These are phyloP conservation scores for Populus simonii DNA, from an alignment of 345 rosid genomes.

Conservation along the genomic window DNA sequence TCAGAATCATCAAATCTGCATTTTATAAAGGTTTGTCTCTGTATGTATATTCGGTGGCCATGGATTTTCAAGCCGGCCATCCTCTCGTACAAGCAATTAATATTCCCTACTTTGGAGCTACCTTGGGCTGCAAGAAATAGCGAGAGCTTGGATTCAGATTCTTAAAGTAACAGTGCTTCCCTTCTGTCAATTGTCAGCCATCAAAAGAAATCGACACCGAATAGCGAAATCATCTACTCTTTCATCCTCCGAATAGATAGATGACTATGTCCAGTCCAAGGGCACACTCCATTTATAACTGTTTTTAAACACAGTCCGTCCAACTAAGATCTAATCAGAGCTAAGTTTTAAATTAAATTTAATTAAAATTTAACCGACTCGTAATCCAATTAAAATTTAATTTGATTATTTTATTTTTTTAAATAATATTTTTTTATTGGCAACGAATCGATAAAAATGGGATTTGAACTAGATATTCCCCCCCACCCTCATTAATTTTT, in stretches of 20 bases:
- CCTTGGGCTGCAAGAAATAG: not conserved
- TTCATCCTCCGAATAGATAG: not conserved
- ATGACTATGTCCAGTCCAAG: not conserved
- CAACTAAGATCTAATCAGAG: no score
- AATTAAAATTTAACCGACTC: no score
- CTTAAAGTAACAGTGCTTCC: not conserved
- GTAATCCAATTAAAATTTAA: no score
- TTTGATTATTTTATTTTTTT: no score
- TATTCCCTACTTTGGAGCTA: not conserved
- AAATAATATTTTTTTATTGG: no score
- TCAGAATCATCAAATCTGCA: no score
- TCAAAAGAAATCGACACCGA: not conserved
- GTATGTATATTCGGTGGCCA: not conserved
- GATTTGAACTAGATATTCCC: no score
- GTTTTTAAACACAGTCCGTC: no score
- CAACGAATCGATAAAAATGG: no score
- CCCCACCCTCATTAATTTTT: no score
- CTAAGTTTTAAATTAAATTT: no score
- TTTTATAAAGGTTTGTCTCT: not conserved
- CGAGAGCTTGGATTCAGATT: not conserved
- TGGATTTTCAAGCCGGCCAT: not conserved
- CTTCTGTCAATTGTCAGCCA: not conserved
- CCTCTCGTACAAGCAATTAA: not conserved
- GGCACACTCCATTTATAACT: no score
- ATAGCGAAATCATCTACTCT: not conserved